These are phyloP conservation scores for Schoenoplectus tabernaemontani DNA, from an alignment of 202 grass and related monocot species.

Conservation along the genomic window DNA sequence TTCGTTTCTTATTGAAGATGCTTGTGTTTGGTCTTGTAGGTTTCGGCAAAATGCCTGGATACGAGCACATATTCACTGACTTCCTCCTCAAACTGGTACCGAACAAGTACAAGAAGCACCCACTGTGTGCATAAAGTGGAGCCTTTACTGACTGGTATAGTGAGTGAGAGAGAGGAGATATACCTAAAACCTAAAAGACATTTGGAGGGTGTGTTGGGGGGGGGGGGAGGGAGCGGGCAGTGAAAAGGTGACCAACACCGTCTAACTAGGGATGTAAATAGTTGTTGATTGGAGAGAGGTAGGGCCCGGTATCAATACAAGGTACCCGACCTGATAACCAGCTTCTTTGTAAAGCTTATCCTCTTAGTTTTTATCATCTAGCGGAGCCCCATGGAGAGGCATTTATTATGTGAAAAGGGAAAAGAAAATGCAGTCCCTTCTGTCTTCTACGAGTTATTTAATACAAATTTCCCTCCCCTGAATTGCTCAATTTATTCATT, in stretches of 20 bases:
- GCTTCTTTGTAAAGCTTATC: no score
- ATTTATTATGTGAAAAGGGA: conserved; percentile 16
- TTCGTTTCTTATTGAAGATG: neutral
- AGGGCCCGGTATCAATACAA: neutral
- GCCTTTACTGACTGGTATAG: neutral
- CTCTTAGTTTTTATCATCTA: neutral
- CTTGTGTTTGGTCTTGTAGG: conserved; percentile 32
- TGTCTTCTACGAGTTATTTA: neutral
- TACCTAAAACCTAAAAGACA: neutral
- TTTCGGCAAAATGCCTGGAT: conserved; percentile 77
- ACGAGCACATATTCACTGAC: conserved; percentile 80
- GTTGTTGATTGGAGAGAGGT: neutral
- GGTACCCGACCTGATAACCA: neutral
- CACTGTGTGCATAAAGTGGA: neutral
- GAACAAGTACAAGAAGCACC: conserved; percentile 43
- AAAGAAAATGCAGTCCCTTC: neutral
- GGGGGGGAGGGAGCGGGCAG: no score
- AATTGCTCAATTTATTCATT: neutral
- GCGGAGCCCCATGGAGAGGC: neutral
- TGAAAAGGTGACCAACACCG: neutral
- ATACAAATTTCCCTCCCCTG: neutral
- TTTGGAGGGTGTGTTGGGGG: neutral
- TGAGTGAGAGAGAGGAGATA: neutral
- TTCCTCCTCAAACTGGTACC: conserved; percentile 58
- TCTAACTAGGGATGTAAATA: conserved; percentile 16